Evolutionary conservation across 2,329 filamentous ascomycete genomes (phyloP).

Genomic region (Acarospora socialis): DNA sequence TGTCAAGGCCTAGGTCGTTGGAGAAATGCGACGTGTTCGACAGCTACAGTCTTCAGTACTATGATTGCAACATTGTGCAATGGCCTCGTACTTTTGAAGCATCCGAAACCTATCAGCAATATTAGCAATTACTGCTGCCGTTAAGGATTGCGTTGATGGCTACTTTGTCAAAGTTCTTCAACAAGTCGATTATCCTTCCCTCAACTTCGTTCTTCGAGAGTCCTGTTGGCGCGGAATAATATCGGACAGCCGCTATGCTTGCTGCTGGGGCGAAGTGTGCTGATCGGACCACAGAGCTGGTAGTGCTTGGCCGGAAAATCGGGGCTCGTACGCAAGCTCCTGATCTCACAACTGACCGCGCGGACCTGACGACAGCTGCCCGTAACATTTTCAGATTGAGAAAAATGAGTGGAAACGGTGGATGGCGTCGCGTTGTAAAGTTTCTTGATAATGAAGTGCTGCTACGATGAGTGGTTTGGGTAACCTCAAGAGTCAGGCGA

Average conservation of each 20-base stretch:
- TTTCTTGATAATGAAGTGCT: too few species aligned
- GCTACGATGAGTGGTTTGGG: too few species aligned
- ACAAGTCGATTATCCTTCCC: constrained; percentile 78
- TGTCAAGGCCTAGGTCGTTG: constrained; percentile 94
- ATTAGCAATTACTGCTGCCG: not conserved
- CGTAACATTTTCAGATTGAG: too few species aligned
- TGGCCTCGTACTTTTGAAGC: constrained; percentile 37
- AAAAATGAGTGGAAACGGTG: too few species aligned
- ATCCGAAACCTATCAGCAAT: constrained; percentile 32
- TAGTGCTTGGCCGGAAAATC: too few species aligned
- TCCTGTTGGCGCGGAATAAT: constrained; percentile 71
- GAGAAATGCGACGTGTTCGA: constrained; percentile 75
- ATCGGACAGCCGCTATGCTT: constrained; percentile 54
- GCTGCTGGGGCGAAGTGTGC: constrained; percentile 42
- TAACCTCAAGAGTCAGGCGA: too few species aligned
- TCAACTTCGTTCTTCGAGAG: constrained; percentile 75
- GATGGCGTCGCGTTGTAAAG: too few species aligned
- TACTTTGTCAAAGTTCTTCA: constrained; percentile 97
- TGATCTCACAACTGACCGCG: too few species aligned
- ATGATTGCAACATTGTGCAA: not conserved
- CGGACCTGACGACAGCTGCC: too few species aligned
- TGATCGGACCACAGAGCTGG: too few species aligned
- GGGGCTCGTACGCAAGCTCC: too few species aligned
- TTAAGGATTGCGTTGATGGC: constrained; percentile 19
- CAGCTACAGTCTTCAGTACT: constrained; percentile 44